A percentile compares a stretch with the other conserved stretches of the same genome.
These are phyloP conservation scores for Yarrowia alimentaria DNA, from an alignment of 805 yeast genomes.

Conservation along the genomic window DNA sequence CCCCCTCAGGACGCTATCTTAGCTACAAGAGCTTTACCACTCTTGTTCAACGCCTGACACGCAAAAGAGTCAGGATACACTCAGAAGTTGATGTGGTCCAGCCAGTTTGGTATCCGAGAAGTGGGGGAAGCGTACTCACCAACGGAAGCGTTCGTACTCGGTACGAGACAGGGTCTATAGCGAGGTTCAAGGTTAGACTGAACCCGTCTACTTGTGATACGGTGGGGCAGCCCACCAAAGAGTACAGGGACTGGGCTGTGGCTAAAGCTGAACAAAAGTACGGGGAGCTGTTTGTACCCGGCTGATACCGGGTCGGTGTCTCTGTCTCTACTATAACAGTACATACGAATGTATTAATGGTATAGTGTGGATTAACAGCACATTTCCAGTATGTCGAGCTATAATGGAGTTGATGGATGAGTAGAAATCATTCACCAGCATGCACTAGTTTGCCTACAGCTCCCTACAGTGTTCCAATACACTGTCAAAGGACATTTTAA, in stretches of 20 bases:
- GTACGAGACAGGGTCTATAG: conserved; percentile 4
- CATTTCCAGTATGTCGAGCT: too few species aligned
- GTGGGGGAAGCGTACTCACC: conserved; percentile 12
- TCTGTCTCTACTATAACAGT: too few species aligned
- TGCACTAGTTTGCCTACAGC: too few species aligned
- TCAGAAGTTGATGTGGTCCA: conserved; percentile 14
- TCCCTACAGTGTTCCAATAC: background rate
- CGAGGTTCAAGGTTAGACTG: conserved; percentile 11
- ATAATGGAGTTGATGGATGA: too few species aligned
- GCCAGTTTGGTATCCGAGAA: conserved; percentile 14
- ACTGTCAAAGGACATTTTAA: too few species aligned
- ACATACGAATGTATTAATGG: too few species aligned
- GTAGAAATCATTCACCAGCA: too few species aligned
- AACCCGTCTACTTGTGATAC: conserved; percentile 12
- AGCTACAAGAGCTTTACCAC: background rate
- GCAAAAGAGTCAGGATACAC: conserved; percentile 4
- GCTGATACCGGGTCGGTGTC: too few species aligned
- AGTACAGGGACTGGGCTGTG: conserved; percentile 14
- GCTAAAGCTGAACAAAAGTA: conserved; percentile 13
- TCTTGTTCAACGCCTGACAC: background rate
- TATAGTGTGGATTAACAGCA: too few species aligned
- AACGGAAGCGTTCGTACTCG: conserved; percentile 3
- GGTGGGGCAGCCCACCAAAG: conserved; percentile 2
- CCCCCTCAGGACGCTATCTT: background rate
- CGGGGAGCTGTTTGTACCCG: conserved; percentile 4